Conservation (phyloP, 2,329 filamentous ascomycete genomes). For the Botrytis galanthina region DNA sequence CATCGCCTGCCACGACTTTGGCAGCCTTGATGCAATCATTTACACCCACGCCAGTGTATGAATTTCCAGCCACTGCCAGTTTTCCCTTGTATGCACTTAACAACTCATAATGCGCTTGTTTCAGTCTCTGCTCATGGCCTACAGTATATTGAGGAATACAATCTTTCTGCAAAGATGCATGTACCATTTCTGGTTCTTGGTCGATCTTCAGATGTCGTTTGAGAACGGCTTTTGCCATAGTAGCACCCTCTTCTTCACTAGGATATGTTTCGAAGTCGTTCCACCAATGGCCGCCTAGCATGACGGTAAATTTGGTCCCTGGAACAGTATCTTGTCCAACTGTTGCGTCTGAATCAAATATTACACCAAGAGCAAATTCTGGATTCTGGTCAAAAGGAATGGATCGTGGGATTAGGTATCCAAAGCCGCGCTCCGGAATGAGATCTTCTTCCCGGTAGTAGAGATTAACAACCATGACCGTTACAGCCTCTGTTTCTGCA, state of each 20-base stretch:
- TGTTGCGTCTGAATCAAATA: conserved; percentile 69
- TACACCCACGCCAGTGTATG: conserved; percentile 47
- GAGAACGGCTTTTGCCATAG: conserved; percentile 68
- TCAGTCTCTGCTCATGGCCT: conserved; percentile 55
- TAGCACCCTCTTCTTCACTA: conserved; percentile 60
- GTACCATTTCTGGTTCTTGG: conserved; percentile 57
- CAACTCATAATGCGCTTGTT: conserved; percentile 36
- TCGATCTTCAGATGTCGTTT: conserved; percentile 70
- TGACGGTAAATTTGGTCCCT: conserved; percentile 88
- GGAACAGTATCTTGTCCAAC: conserved; percentile 51
- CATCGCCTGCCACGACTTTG: conserved; percentile 50
- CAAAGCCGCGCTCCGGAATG: conserved; percentile 69
- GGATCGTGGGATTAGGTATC: conserved; percentile 83
- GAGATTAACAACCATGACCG: conserved; percentile 89
- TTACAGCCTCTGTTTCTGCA: conserved; percentile 61
- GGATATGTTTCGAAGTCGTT: conserved; percentile 61
- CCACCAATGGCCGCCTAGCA: conserved; percentile 95
- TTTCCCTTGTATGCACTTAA: conserved; percentile 36
- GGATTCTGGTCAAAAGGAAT: conserved; percentile 71
- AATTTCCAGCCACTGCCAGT: conserved; percentile 47
- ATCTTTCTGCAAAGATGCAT: conserved; percentile 60
- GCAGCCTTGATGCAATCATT: conserved; percentile 57
- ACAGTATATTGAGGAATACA: conserved; percentile 91
- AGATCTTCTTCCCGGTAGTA: conserved; percentile 70
- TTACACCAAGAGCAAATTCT: conserved; percentile 81